Percentiles rank a stretch among this genome's conserved stretches.
Conservation (phyloP, 768 basidiomycete genomes). For the Phlebiopsis gigantea region DNA sequence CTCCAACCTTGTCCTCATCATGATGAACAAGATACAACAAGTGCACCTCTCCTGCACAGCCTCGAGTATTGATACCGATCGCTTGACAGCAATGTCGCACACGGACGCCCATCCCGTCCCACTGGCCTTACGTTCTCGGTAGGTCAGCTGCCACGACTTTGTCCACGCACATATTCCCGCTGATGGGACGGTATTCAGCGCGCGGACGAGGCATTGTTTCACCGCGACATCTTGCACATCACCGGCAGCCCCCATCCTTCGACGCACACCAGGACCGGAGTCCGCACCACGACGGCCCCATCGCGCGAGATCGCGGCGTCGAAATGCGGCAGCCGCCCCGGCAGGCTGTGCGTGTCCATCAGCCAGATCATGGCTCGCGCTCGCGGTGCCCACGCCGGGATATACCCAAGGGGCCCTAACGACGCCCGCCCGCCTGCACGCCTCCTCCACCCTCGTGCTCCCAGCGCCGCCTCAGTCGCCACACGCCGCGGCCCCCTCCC, state of each 20-base stretch:
- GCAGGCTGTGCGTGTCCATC: neutral
- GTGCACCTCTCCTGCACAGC: neutral
- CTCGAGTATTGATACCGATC: neutral
- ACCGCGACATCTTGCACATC: neutral
- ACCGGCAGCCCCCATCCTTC: neutral
- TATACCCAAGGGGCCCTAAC: neutral
- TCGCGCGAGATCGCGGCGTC: neutral
- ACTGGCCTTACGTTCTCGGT: neutral
- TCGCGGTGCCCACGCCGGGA: neutral
- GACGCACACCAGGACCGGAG: neutral
- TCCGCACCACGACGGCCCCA: neutral
- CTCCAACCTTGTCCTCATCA: neutral
- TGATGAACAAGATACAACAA: slow-evolving; percentile 7
- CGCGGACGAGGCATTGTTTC: neutral
- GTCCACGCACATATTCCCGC: too few species aligned
- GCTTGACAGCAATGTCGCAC: neutral
- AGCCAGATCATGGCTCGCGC: neutral
- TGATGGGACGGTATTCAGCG: neutral
- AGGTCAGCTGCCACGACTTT: neutral
- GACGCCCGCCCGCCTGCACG: neutral
- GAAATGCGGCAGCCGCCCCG: neutral
- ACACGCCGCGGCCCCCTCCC: neutral
- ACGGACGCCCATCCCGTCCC: neutral
- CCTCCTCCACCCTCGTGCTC: neutral
- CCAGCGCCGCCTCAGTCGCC: too few species aligned